Evolutionary conservation across 2,329 filamentous ascomycete species (phyloP).

Genomic region (Colletotrichum sidae): DNA sequence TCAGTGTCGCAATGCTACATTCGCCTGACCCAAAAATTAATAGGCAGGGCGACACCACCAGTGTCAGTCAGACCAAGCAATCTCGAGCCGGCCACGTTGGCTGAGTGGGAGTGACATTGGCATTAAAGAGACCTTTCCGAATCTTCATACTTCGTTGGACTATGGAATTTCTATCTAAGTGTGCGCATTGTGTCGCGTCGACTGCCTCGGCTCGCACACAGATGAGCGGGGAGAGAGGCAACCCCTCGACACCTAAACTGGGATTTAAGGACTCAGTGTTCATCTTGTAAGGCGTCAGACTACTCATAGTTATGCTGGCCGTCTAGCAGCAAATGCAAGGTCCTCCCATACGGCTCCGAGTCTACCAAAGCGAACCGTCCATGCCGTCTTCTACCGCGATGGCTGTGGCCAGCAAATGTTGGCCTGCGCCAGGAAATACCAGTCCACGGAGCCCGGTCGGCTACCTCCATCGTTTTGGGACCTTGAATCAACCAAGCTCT

Average conservation of each 20-base stretch:
- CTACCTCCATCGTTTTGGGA: conserved; percentile 20
- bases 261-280: conserved; percentile 33
- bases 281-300: conserved; percentile 37
- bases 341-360: conserved; percentile 29
- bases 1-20: no score
- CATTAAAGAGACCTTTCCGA: neutral
- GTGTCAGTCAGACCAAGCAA: no score
- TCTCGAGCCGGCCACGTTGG: no score
- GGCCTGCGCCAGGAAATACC: conserved; percentile 32
- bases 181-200: conserved; percentile 13
- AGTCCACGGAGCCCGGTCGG: conserved; percentile 25
- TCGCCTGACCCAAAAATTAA: no score
- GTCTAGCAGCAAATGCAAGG: conserved; percentile 36
- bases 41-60: no score
- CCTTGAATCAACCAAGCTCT: conserved; percentile 13
- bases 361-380: conserved; percentile 34
- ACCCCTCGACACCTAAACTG: conserved; percentile 21
- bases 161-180: conserved; percentile 34
- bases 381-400: conserved; percentile 34
- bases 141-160: conserved; percentile 9
- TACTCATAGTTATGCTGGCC: conserved; percentile 36
- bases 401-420: conserved; percentile 25
- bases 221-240: conserved; percentile 1
- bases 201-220: conserved; percentile 18
- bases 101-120: neutral